Evolutionary conservation across 352 stramenopile species (phyloP).

Genomic region (Chrysophaeum taylorii): DNA sequence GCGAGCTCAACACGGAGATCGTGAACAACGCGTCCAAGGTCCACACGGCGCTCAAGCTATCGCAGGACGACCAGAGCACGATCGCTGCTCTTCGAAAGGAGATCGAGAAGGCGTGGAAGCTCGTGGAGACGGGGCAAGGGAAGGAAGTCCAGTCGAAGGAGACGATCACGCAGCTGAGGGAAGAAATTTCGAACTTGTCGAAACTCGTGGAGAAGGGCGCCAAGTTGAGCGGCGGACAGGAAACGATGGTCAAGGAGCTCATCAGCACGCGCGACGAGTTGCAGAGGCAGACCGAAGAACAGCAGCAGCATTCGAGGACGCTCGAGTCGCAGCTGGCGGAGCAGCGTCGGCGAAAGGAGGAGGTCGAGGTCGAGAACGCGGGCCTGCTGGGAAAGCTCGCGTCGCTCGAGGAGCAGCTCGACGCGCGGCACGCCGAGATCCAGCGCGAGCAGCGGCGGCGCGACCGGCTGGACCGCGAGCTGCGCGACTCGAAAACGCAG

Average conservation of each 20-base stretch:
- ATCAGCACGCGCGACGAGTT: conserved; percentile 75
- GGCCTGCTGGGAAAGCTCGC: conserved; percentile 28
- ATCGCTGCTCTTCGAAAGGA: conserved; percentile 85
- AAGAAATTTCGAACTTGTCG: conserved; percentile 85
- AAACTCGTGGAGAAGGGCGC: conserved; percentile 85
- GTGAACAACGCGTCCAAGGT: conserved; percentile 90
- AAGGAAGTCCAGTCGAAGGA: conserved; percentile 69
- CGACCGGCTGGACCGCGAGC: conserved; percentile 78
- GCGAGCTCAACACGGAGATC: conserved; percentile 84
- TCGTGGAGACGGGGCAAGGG: conserved; percentile 80
- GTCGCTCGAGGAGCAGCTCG: conserved; percentile 22
- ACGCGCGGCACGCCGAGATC: conserved; percentile 56
- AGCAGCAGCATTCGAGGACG: conserved; percentile 50
- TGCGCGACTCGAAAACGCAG: conserved; percentile 71
- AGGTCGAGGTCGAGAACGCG: conserved; percentile 24
- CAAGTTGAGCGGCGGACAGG: conserved; percentile 72
- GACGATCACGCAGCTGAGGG: conserved; percentile 84
- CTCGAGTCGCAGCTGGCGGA: conserved; percentile 65
- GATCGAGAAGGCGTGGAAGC: conserved; percentile 85
- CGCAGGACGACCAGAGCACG: conserved; percentile 80
- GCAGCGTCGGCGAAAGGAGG: conserved; percentile 52
- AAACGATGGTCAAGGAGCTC: conserved; percentile 66
- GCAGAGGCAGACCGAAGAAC: conserved; percentile 48
- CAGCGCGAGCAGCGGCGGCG: conserved; percentile 68
- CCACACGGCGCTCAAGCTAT: conserved; percentile 81